These are phyloP conservation scores for Trametes polyzona DNA, from an alignment of 1,284 basidiomycete genomes.

Conservation along the genomic window DNA sequence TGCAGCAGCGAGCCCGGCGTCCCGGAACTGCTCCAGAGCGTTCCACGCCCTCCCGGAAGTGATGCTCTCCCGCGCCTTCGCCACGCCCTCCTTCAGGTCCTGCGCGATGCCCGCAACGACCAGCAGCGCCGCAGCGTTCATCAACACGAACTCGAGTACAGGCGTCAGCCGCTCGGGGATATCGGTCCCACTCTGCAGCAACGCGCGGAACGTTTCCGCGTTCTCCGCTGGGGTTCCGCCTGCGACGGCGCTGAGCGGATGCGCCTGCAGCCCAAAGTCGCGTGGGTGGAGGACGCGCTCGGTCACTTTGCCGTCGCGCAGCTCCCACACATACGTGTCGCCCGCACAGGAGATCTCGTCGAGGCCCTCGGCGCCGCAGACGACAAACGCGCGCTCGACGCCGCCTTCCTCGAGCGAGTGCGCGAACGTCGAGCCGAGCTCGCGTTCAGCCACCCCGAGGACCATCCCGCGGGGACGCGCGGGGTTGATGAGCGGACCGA, in stretches of 20 bases:
- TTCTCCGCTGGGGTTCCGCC: slow-evolving; percentile 80
- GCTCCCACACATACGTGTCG: slow-evolving; percentile 78
- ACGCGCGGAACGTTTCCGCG: slow-evolving; percentile 60
- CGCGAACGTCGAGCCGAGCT: slow-evolving; percentile 88
- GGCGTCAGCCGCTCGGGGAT: slow-evolving; percentile 58
- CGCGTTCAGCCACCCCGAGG: slow-evolving; percentile 85
- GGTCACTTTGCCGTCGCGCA: slow-evolving; percentile 57
- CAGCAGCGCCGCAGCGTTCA: slow-evolving; percentile 85
- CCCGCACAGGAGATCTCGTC: slow-evolving; percentile 97
- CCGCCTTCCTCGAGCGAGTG: slow-evolving; percentile 71
- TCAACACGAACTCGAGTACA: slow-evolving; percentile 80
- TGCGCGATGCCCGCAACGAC: slow-evolving; percentile 77
- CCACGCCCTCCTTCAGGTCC: slow-evolving; percentile 75
- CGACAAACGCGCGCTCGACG: slow-evolving; percentile 86
- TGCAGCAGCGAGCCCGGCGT: slow-evolving; percentile 28
- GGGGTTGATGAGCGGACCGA: slow-evolving; percentile 96
- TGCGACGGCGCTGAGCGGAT: slow-evolving; percentile 72
- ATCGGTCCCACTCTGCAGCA: slow-evolving; percentile 58
- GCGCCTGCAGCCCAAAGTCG: slow-evolving; percentile 75
- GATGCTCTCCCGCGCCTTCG: slow-evolving; percentile 75
- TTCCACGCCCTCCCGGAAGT: slow-evolving; percentile 75
- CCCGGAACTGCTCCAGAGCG: slow-evolving; percentile 63
- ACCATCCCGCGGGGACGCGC: slow-evolving; percentile 86
- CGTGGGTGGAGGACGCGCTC: slow-evolving; percentile 55
- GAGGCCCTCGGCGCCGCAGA: slow-evolving; percentile 90